A percentile compares a stretch with the other conserved stretches of the same genome.
Conservation (phyloP, 2,329 filamentous ascomycete genomes). For the Fusarium haematococcum region DNA sequence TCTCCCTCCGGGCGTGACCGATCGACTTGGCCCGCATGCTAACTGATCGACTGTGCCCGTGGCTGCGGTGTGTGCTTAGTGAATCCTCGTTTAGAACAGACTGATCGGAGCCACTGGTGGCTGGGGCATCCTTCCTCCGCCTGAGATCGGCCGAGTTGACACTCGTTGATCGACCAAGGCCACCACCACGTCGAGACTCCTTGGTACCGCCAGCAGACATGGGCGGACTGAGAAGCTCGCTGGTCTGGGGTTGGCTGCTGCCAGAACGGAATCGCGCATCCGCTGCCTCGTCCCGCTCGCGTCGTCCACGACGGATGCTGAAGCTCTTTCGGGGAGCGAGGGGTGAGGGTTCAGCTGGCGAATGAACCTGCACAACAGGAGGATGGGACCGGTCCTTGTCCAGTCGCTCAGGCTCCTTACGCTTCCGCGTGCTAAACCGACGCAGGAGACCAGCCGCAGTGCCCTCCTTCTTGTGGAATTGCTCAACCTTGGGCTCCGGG, state of each 20-base stretch:
- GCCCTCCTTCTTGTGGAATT: conserved; percentile 83
- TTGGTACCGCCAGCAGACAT: conserved; percentile 67
- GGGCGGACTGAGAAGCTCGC: conserved; percentile 82
- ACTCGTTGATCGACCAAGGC: conserved; percentile 87
- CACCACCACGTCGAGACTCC: conserved; percentile 70
- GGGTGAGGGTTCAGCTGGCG: conserved; percentile 72
- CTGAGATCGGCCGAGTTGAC: conserved; percentile 90
- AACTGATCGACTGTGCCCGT: conserved; percentile 67
- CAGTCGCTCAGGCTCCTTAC: conserved; percentile 73
- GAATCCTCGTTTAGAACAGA: conserved; percentile 69
- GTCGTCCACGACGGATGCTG: conserved; percentile 75
- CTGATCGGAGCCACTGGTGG: conserved; percentile 84
- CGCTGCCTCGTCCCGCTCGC: conserved; percentile 64
- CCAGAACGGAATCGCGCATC: conserved; percentile 63
- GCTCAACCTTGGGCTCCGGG: conserved; percentile 69
- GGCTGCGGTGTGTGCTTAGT: conserved; percentile 63
- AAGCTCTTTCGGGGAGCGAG: conserved; percentile 85
- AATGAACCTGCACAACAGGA: conserved; percentile 81
- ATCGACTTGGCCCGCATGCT: conserved; percentile 86
- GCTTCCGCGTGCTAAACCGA: conserved; percentile 89
- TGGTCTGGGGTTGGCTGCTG: conserved; percentile 78
- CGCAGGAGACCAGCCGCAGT: conserved; percentile 85
- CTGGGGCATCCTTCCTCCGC: conserved; percentile 77
- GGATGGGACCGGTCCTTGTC: conserved; percentile 76
- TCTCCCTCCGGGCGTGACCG: conserved; percentile 89